phyloP scores from a whole-genome alignment of 306 rosid species.

The Trichosanthes cucumerina region DNA sequence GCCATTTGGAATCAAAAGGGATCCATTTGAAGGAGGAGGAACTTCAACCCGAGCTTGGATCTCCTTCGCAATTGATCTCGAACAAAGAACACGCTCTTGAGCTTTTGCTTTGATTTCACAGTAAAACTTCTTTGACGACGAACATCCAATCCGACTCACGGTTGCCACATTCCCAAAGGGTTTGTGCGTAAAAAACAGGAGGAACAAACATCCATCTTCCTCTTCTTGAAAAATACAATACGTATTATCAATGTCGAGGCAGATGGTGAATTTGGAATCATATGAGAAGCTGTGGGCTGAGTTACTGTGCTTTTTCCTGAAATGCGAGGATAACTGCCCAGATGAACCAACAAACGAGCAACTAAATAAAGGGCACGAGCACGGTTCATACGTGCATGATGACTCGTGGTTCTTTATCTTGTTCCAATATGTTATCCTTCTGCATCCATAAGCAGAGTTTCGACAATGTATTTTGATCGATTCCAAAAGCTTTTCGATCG shows the following conservation, averaged over 20 bases:
- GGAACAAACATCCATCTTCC: slow-evolving; percentile 28
- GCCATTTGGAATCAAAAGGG: slow-evolving; percentile 36
- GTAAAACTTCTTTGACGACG: slow-evolving; percentile 15
- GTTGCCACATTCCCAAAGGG: slow-evolving; percentile 29
- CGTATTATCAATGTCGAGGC: slow-evolving; percentile 9
- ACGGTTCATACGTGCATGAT: slow-evolving; percentile 44
- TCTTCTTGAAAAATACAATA: slow-evolving; percentile 37
- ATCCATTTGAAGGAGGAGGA: slow-evolving; percentile 12
- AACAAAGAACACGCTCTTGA: slow-evolving; percentile 14
- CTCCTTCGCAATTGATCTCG: slow-evolving; percentile 27
- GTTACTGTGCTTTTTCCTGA: slow-evolving; percentile 28
- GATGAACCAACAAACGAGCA: slow-evolving; percentile 40
- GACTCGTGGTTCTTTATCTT: slow-evolving; percentile 43
- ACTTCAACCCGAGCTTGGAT: slow-evolving; percentile 12
- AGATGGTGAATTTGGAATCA: slow-evolving; percentile 13
- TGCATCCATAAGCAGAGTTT: slow-evolving; percentile 47
- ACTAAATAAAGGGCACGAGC: slow-evolving; percentile 36
- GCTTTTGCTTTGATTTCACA: slow-evolving; percentile 37
- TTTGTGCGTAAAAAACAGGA: slow-evolving; percentile 23
- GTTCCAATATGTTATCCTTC: slow-evolving; percentile 20
- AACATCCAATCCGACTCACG: slow-evolving; percentile 41
- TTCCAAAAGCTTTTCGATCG: slow-evolving; percentile 60
- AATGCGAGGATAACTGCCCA: slow-evolving; percentile 32
- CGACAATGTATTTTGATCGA: slow-evolving; percentile 42
- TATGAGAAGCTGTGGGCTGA: slow-evolving; percentile 27